These are phyloP conservation scores for Pseudogymnoascus pannorum DNA, from an alignment of 2,329 filamentous ascomycete genomes.

Conservation along the genomic window DNA sequence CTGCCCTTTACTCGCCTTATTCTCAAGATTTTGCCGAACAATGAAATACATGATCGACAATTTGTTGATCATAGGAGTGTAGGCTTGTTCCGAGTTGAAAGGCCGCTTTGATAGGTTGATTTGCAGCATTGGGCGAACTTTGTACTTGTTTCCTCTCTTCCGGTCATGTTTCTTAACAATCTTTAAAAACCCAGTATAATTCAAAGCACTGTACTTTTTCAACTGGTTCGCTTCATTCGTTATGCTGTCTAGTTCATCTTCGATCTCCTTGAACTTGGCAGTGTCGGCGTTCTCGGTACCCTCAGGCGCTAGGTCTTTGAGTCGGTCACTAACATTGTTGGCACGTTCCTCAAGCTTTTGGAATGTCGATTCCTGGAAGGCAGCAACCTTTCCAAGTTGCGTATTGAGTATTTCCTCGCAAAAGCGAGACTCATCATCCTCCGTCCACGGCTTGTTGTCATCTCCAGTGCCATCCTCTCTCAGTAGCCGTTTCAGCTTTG, in stretches of 20 bases:
- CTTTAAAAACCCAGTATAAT: slow-evolving; percentile 97
- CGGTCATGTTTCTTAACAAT: slow-evolving; percentile 99
- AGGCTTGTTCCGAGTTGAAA: slow-evolving; percentile 87
- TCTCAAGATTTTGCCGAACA: slow-evolving; percentile 75
- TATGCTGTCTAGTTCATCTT: slow-evolving; percentile 76
- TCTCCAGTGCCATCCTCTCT: slow-evolving; percentile 58
- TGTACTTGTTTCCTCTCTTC: slow-evolving; percentile 78
- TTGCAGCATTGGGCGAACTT: slow-evolving; percentile 84
- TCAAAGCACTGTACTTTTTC: slow-evolving; percentile 90
- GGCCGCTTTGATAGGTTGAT: slow-evolving; percentile 80
- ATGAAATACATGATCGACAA: slow-evolving; percentile 95
- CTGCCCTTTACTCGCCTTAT: slow-evolving; percentile 35
- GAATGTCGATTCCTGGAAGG: slow-evolving; percentile 78
- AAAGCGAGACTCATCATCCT: slow-evolving; percentile 87
- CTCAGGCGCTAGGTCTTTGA: slow-evolving; percentile 70
- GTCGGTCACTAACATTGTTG: slow-evolving; percentile 55
- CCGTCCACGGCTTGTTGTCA: slow-evolving; percentile 71
- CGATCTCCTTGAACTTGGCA: slow-evolving; percentile 58
- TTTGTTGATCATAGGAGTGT: slow-evolving; percentile 81
- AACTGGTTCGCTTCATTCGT: slow-evolving; percentile 87
- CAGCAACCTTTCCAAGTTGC: slow-evolving; percentile 89
- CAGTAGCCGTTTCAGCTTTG: slow-evolving; percentile 82
- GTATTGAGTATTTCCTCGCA: slow-evolving; percentile 92
- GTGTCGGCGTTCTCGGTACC: slow-evolving; percentile 40
- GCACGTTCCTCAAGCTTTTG: slow-evolving; percentile 46